Evolutionary conservation across 768 basidiomycete species (phyloP).

Genomic region (Lactarius psammicola): DNA sequence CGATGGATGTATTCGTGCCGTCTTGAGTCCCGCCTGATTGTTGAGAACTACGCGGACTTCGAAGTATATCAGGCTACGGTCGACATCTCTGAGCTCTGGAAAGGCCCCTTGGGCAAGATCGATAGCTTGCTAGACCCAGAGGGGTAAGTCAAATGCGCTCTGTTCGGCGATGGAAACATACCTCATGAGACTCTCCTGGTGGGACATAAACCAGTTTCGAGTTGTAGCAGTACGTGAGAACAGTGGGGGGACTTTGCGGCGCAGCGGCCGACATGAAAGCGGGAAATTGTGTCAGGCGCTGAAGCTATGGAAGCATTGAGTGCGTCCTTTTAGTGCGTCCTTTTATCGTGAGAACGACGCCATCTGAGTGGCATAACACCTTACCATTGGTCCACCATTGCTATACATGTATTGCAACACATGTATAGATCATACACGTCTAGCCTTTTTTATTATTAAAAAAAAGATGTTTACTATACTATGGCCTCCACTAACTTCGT

Average conservation of each 20-base stretch:
- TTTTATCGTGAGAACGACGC: no score
- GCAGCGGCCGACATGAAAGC: not conserved
- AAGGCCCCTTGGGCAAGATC: conserved; percentile 29
- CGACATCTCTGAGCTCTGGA: conserved; percentile 28
- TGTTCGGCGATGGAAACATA: not conserved
- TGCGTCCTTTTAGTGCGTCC: no score
- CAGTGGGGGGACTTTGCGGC: not conserved
- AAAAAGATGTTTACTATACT: no score
- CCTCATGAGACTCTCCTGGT: conserved; percentile 30
- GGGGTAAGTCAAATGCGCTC: not conserved
- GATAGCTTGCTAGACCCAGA: conserved; percentile 29
- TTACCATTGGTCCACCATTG: no score
- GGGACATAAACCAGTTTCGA: conserved; percentile 34
- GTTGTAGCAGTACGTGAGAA: conserved; percentile 34
- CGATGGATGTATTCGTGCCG: conserved; percentile 30
- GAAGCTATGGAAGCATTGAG: no score
- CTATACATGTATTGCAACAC: no score
- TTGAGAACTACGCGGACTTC: conserved; percentile 31
- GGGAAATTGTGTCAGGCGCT: no score
- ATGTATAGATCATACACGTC: no score
- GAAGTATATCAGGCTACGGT: conserved; percentile 29
- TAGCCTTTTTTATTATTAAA: no score
- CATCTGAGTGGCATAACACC: no score
- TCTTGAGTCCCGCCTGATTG: conserved; percentile 15
- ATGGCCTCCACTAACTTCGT: no score